Percentiles rank a stretch among this genome's conserved stretches.
Conservation (phyloP, 495 filamentous ascomycete genomes). For the Daldinia bambusicola region DNA sequence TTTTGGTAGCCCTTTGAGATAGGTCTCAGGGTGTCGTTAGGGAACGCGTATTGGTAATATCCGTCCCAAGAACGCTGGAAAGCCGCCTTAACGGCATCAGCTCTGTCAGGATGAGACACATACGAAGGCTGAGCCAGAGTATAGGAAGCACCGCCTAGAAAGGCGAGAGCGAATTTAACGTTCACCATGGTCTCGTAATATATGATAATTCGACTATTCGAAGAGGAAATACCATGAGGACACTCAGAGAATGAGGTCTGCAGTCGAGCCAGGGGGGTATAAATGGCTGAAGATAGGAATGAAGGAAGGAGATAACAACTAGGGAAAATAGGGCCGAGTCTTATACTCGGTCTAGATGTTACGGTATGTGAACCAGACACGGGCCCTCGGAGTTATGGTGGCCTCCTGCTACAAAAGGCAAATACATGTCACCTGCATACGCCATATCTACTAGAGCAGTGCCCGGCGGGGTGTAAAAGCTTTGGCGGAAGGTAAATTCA, state of each 20-base stretch:
- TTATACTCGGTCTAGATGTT: conserved; percentile 36
- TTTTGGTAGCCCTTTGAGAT: conserved; percentile 71
- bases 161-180: conserved; percentile 24
- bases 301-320: conserved; percentile 14
- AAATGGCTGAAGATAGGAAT: conserved; percentile 23
- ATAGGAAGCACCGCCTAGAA: conserved; percentile 40
- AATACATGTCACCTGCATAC: conserved; percentile 30
- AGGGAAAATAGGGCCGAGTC: conserved; percentile 29
- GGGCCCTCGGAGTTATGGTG: conserved; percentile 10
- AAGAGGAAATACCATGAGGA: conserved; percentile 11
- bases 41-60: conserved; percentile 82
- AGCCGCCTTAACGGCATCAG: conserved; percentile 75
- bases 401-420: conserved; percentile 27
- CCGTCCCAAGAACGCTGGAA: conserved; percentile 84
- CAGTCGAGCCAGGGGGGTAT: conserved; percentile 10
- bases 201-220: conserved; percentile 15
- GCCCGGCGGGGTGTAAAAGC: background rate
- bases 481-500: background rate
- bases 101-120: conserved; percentile 51
- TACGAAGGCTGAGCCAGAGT: conserved; percentile 44
- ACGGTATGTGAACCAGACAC: conserved; percentile 15
- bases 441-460: conserved; percentile 14
- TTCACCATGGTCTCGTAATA: conserved; percentile 37
- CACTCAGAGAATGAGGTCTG: conserved; percentile 12
- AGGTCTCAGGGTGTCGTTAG: conserved; percentile 79